Conservation (phyloP, 345 rosid genomes). For the Lepidium aucheri region DNA sequence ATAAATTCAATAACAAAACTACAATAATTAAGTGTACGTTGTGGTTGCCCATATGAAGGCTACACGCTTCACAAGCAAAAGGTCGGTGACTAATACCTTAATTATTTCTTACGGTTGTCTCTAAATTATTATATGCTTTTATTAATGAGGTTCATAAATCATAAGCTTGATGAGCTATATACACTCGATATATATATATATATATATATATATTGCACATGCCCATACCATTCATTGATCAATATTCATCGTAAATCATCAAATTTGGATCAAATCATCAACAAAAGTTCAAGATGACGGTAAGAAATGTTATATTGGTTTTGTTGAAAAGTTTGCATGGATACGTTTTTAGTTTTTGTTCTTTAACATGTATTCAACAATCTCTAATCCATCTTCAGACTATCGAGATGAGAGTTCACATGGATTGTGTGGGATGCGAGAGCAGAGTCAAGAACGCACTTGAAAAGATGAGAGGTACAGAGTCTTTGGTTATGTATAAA, state of each 20-base stretch:
- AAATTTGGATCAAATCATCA: not conserved
- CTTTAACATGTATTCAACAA: not conserved
- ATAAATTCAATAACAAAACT: not conserved
- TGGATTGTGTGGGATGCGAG: conserved; percentile 83
- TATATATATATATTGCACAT: conserved; percentile 5
- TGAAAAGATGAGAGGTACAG: conserved; percentile 56
- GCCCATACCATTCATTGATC: conserved; percentile 14
- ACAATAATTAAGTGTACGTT: conserved; percentile 8
- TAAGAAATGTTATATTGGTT: not conserved
- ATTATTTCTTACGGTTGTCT: not conserved
- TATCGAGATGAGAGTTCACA: conserved; percentile 78
- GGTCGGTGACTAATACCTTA: conserved; percentile 25
- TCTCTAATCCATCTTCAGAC: conserved; percentile 31
- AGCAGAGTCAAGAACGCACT: conserved; percentile 55
- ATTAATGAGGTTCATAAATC: not conserved
- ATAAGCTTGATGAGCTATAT: conserved; percentile 4
- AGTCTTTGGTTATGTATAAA: not conserved
- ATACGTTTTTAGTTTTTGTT: too few species aligned
- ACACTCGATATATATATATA: conserved; percentile 15
- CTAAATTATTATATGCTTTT: not conserved
- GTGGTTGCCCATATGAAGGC: conserved; percentile 23
- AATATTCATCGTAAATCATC: conserved; percentile 2
- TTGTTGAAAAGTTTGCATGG: too few species aligned
- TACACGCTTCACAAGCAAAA: conserved; percentile 11
- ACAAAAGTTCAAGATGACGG: conserved; percentile 27